A percentile compares a stretch with the other conserved stretches of the same genome.
Conservation (phyloP, 1,139 yeast species). For the Suhomyces panamericanus region DNA sequence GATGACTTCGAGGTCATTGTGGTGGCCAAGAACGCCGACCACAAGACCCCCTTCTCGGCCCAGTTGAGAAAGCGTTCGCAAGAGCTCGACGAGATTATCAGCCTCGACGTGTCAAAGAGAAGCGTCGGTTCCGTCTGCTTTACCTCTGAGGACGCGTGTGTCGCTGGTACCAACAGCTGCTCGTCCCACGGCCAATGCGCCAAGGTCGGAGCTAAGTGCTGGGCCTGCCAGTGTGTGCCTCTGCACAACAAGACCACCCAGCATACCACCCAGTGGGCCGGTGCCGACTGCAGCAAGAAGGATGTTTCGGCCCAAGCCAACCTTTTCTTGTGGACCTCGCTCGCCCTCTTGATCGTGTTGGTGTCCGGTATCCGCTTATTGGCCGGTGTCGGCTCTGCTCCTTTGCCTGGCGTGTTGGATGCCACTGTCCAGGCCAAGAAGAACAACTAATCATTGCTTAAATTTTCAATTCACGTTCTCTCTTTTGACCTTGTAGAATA, state of each 20-base stretch:
- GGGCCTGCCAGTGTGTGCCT: constrained; percentile 60
- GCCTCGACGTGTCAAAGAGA: constrained; percentile 28
- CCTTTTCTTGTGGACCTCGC: constrained; percentile 64
- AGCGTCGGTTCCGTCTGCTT: constrained; percentile 32
- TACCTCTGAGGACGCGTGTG: constrained; percentile 52
- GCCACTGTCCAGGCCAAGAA: constrained; percentile 53
- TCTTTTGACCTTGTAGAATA: background rate
- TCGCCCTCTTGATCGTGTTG: constrained; percentile 47
- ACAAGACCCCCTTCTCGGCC: constrained; percentile 5
- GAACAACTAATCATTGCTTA: constrained; percentile 11
- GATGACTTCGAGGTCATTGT: constrained; percentile 34
- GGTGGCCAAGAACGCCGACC: constrained; percentile 16
- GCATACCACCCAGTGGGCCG: constrained; percentile 66
- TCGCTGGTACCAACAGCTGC: constrained; percentile 54
- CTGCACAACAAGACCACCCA: constrained; percentile 45
- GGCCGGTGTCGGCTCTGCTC: constrained; percentile 54
- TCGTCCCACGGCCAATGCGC: constrained; percentile 64
- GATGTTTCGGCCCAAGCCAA: constrained; percentile 67
- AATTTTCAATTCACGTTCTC: constrained; percentile 1
- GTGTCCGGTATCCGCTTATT: constrained; percentile 58
- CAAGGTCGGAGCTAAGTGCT: constrained; percentile 41
- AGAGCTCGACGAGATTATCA: constrained; percentile 14
- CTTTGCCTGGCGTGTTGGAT: constrained; percentile 68
- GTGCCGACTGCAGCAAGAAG: constrained; percentile 62
- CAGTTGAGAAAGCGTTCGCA: constrained; percentile 21